phyloP scores from a whole-genome alignment of 1,284 basidiomycete species.

The Earliella scabrosa region DNA sequence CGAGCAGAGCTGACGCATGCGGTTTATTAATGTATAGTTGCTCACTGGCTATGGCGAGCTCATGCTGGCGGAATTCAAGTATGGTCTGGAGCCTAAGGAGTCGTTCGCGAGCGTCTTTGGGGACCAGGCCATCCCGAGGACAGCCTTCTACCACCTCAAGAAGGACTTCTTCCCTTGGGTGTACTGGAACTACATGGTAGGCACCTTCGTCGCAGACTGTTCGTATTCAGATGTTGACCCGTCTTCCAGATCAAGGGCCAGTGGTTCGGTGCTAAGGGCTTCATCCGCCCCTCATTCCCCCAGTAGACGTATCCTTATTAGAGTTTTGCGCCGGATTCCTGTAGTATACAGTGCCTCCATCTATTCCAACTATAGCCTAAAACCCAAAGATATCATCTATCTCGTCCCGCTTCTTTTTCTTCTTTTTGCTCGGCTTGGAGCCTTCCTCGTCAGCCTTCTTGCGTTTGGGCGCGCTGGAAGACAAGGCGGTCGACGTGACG shows the following conservation, averaged over 20 bases:
- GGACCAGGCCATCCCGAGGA: constrained; percentile 74
- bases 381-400: constrained; percentile 73
- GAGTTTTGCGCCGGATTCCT: neutral
- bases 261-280: constrained; percentile 69
- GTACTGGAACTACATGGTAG: constrained; percentile 84
- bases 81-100: constrained; percentile 87
- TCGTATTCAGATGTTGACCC: neutral
- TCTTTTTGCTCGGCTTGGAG: constrained; percentile 40
- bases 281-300: constrained; percentile 49
- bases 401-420: constrained; percentile 51
- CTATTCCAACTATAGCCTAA: constrained; percentile 28
- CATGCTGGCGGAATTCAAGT: constrained; percentile 91
- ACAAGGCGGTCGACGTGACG: neutral
- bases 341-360: no score
- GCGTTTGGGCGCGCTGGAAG: constrained; percentile 18
- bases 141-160: constrained; percentile 90
- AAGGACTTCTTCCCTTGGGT: constrained; percentile 90
- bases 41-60: constrained; percentile 87
- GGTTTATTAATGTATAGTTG: constrained; percentile 47
- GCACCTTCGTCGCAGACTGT: no score
- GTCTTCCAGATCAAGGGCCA: constrained; percentile 57
- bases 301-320: constrained; percentile 7
- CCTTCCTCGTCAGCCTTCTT: constrained; percentile 20
- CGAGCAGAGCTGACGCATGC: neutral
- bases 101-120: constrained; percentile 71